Conservation (phyloP, 2,329 filamentous ascomycete species). For the Chaetoscypha palmicola region DNA sequence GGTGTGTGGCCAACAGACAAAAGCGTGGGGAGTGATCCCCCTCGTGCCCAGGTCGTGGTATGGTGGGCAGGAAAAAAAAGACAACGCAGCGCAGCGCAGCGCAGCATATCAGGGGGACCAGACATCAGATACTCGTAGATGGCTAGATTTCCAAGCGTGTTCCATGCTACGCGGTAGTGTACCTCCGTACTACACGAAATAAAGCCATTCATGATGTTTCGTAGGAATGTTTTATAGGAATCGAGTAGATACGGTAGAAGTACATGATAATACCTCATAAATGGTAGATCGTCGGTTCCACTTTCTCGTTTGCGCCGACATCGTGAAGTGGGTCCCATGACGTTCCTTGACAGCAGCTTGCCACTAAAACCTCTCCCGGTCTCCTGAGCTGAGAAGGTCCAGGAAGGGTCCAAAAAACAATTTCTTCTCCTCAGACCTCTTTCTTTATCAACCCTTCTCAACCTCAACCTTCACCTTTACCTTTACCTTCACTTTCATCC, state of each 20-base stretch:
- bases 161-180: no score
- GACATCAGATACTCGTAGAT: no score
- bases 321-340: slow-evolving; percentile 7
- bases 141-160: no score
- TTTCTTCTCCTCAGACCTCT: not conserved
- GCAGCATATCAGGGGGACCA: no score
- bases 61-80: no score
- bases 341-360: not conserved
- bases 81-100: no score
- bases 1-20: no score
- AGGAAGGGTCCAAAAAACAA: not conserved
- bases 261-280: not conserved
- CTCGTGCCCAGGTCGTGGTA: no score
- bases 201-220: no score
- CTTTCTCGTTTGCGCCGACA: slow-evolving; percentile 1
- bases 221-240: no score
- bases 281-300: not conserved
- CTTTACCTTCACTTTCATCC: not conserved
- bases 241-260: not conserved
- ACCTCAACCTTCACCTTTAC: slow-evolving; percentile 1
- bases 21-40: no score
- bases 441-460: not conserved
- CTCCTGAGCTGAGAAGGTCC: slow-evolving; percentile 4
- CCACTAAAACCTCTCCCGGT: slow-evolving; percentile 4
- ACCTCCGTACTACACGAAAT: no score